These are phyloP conservation scores for Colletotrichum sp. DNA, from an alignment of 2,329 filamentous ascomycete genomes.

Conservation along the genomic window DNA sequence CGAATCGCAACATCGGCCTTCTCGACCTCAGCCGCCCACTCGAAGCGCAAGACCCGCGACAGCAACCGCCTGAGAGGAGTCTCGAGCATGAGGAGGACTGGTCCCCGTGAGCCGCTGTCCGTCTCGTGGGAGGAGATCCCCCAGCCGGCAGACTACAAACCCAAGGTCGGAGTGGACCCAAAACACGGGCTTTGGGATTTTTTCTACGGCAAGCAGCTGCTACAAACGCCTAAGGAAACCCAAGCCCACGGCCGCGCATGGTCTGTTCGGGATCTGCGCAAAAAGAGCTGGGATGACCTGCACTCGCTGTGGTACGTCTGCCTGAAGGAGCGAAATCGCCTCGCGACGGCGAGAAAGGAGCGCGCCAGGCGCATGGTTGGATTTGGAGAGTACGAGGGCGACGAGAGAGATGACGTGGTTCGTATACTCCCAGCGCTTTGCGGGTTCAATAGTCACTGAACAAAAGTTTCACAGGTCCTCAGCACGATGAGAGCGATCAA, in stretches of 20 bases:
- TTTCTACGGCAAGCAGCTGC: conserved; percentile 74
- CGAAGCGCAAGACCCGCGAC: conserved; percentile 66
- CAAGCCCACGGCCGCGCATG: conserved; percentile 79
- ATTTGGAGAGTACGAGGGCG: conserved; percentile 74
- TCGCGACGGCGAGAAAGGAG: conserved; percentile 79
- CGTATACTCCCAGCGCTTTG: conserved; percentile 32
- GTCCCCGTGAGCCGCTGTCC: conserved; percentile 75
- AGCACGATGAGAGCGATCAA: conserved; percentile 83
- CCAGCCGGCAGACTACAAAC: conserved; percentile 69
- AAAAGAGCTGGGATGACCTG: conserved; percentile 92
- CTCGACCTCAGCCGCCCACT: conserved; percentile 60
- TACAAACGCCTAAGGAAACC: conserved; percentile 76
- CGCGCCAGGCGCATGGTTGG: conserved; percentile 69
- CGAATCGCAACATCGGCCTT: conserved; percentile 37
- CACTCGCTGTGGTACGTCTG: conserved; percentile 96
- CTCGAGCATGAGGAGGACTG: conserved; percentile 79
- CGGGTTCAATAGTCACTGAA: not conserved
- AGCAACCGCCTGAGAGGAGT: conserved; percentile 82
- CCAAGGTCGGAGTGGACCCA: conserved; percentile 64
- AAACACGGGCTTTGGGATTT: conserved; percentile 93
- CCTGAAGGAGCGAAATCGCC: conserved; percentile 85
- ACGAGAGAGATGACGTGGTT: conserved; percentile 70
- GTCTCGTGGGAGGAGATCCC: conserved; percentile 77
- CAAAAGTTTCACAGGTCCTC: conserved; percentile 61
- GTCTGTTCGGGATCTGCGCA: conserved; percentile 83